Evolutionary conservation across 139 green algal genomes (phyloP), one percentile per base, ranked within the genome.

Genomic region (Tetraselmis striata): DNA sequence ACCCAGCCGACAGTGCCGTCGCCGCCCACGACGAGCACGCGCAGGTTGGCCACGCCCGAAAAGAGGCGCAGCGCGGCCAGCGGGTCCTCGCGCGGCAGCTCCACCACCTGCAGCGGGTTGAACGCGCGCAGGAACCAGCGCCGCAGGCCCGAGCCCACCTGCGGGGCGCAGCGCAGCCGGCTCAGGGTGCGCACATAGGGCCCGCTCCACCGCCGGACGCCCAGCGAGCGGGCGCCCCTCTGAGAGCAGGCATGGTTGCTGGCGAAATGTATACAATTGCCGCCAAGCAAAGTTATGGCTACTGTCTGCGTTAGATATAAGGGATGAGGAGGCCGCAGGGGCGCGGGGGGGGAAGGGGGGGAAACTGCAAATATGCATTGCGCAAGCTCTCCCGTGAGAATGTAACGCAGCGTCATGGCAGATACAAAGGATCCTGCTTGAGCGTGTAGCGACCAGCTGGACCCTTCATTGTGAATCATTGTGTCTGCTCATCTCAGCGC

Each of bases 1-100:
- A 95, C 86, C 92, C 92, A 96, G 25, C 87, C 92, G 22, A 92
- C 92, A 1, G 91, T 95, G 76, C 94, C 94, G 79, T 98, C 94
- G 0, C 94, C 94, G 1, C 94, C 94, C 27, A 94, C 81, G 24
- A 94, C 91, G 80, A 97, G 79, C 27, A 98, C 77, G 18, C 93
- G 85, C 59, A 95, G 81, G 31, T 86, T 78, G 1, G 86, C 84
- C 23, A 93, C 77, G 28, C 84, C 79, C 0, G 87, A 84, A 81
- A 95, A 97, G 77, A 94, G 85, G 31, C 77, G 79, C 80, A 98
- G 86, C 1, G 92, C 90, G 1, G 85, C n/a, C 32, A 91, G 85
- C 0, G 94, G 94, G 18, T 79, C 29, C 80, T 96, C 89, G 1
- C 88, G 81, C 0, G 86, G 88, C 45, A 95, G 85, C 84, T 93